These are phyloP conservation scores for Aspergillus brunneoviolaceus DNA, from an alignment of 2,329 filamentous ascomycete species.

Conservation along the genomic window DNA sequence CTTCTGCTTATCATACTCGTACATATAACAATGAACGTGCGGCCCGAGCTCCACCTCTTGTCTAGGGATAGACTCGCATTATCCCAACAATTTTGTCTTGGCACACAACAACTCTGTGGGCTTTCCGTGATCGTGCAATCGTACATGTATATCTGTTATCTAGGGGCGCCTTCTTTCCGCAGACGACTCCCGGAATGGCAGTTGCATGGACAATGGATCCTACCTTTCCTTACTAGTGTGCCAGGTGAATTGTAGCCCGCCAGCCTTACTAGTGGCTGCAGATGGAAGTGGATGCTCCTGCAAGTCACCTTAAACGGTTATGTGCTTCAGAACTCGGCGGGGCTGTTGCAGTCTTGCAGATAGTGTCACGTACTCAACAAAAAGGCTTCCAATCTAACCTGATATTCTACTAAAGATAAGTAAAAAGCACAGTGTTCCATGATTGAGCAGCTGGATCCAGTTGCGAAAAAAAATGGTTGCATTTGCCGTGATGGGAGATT, in stretches of 20 bases:
- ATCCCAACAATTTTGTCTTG: background rate
- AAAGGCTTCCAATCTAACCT: background rate
- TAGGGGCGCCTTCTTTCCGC: background rate
- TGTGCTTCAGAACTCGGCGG: slow-evolving; percentile 12
- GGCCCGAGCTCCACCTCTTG: slow-evolving; percentile 18
- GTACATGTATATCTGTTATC: background rate
- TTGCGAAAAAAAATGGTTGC: background rate
- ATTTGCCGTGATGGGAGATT: background rate
- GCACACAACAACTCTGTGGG: background rate
- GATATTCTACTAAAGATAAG: background rate
- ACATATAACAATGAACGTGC: slow-evolving; percentile 14
- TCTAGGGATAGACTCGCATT: slow-evolving; percentile 12
- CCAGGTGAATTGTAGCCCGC: slow-evolving; percentile 4
- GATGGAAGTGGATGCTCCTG: slow-evolving; percentile 21
- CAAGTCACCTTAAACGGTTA: slow-evolving; percentile 21
- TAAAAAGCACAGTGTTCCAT: background rate
- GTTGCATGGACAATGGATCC: background rate
- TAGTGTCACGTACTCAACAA: background rate
- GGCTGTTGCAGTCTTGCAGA: slow-evolving; percentile 2
- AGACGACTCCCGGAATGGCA: background rate
- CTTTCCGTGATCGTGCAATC: background rate
- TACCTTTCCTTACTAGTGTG: background rate
- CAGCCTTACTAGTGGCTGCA: slow-evolving; percentile 20
- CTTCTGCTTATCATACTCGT: background rate
- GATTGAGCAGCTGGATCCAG: background rate